Evolutionary conservation across 2,329 filamentous ascomycete genomes (phyloP).

Genomic region (Pyricularia sp.): DNA sequence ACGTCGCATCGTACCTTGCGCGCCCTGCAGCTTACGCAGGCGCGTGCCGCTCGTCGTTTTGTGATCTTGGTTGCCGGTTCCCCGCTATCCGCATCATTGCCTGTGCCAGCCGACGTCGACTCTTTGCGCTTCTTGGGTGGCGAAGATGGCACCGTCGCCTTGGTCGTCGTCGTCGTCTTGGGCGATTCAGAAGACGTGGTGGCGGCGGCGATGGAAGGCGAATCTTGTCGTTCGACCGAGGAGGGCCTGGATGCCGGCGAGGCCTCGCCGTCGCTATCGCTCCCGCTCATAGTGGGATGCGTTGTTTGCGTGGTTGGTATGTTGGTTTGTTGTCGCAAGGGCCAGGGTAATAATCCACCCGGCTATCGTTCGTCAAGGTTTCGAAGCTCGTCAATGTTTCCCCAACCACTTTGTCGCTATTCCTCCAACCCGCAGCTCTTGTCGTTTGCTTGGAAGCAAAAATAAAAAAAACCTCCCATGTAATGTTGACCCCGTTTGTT

Average conservation of each 20-base stretch:
- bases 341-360: background rate
- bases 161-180: constrained; percentile 5
- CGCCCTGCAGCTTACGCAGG: constrained; percentile 79
- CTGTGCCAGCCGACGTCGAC: constrained; percentile 11
- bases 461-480: background rate
- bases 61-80: constrained; percentile 33
- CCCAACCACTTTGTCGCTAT: background rate
- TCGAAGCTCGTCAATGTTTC: background rate
- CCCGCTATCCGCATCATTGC: constrained; percentile 18
- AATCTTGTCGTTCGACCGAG: background rate
- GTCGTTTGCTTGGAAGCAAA: background rate
- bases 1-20: constrained; percentile 93
- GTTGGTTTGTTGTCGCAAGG: background rate
- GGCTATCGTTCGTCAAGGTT: background rate
- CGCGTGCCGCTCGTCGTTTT: constrained; percentile 83
- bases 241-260: constrained; percentile 6
- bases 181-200: background rate
- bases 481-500: background rate
- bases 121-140: constrained; percentile 7
- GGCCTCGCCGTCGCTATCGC: constrained; percentile 8
- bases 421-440: background rate
- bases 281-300: constrained; percentile 5
- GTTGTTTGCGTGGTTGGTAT: background rate
- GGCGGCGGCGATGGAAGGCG: background rate
- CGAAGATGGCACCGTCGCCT: constrained; percentile 6